Evolutionary conservation across 2,329 filamentous ascomycete species (phyloP).

Genomic region (Dendryphion nanum): DNA sequence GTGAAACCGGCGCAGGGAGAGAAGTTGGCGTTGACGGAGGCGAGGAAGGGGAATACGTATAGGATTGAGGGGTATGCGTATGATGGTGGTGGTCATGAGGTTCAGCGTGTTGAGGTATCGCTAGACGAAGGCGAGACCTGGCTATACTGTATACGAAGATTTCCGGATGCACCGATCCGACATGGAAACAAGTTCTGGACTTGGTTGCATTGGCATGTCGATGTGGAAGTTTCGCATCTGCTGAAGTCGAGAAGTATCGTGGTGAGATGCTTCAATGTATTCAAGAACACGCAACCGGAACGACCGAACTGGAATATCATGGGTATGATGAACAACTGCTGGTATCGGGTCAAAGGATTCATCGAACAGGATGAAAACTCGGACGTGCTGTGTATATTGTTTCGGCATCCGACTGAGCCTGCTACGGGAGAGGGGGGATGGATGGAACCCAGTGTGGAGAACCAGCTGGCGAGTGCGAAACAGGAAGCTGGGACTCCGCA

Average conservation of each 20-base stretch:
- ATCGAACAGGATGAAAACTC: constrained; percentile 34
- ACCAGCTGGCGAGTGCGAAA: constrained; percentile 45
- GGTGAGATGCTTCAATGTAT: constrained; percentile 50
- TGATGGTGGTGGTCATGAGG: constrained; percentile 50
- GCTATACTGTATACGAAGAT: constrained; percentile 51
- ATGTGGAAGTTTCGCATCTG: constrained; percentile 47
- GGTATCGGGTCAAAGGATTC: constrained; percentile 47
- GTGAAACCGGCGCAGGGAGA: constrained; percentile 46
- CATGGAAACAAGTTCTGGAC: constrained; percentile 57
- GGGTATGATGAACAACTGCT: constrained; percentile 58
- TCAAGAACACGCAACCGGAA: constrained; percentile 52
- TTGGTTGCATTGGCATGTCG: constrained; percentile 54
- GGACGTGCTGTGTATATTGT: constrained; percentile 20
- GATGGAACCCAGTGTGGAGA: constrained; percentile 51
- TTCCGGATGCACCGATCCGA: constrained; percentile 49
- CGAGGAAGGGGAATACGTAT: constrained; percentile 42
- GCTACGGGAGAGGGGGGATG: constrained; percentile 48
- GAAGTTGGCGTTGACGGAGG: constrained; percentile 39
- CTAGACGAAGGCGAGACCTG: constrained; percentile 49
- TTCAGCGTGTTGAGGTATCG: constrained; percentile 53
- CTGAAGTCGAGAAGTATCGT: constrained; percentile 44
- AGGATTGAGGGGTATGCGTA: constrained; percentile 53
- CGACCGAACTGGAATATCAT: constrained; percentile 49
- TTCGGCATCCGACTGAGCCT: constrained; percentile 39
- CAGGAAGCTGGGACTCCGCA: constrained; percentile 46